Base-by-base conservation (phyloP, 2,329 filamentous ascomycete species). In the Talaromyces verruculosus region DNA sequence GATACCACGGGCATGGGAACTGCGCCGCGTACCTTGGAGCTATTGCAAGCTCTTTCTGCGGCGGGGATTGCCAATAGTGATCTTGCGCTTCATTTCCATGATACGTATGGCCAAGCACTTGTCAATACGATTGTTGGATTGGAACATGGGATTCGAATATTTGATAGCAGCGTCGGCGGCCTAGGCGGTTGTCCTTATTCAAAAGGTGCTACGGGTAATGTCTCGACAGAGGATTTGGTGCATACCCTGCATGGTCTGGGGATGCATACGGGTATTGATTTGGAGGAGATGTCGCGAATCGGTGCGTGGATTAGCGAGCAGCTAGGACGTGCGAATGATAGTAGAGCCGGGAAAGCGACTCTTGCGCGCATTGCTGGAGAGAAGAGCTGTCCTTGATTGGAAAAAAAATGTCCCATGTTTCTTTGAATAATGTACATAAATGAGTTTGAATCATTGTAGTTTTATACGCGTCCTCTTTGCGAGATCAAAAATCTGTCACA, bases 401-500 rank as follows among this genome's bases (percentile, higher is more conserved):
- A 13, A 57, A 39, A 19, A n/a, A 2, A 33, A 8, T 22, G 5
- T n/a, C 3, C 41, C 17, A 43, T 43, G 2, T 13, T 43, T 43
- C 41, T n/a, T 43, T 43, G 3, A n/a, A 25, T 47, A 28, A 25
- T 47, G 39, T 45, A 60, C 37, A 59, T 61, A 17, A 55, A 41
- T 15, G 13, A 11, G 15, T 3, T 25, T 57, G 30, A 25, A 39
- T 15, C 51, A 15, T 37, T 57, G n/a, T 13, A 39, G 19, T 8
- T 47, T 25, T 57, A 19, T 53, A 53, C 25, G 33, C 2, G 1
- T 17, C 11, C 5, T 2, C 33, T 39, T 3, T 1, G 13, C n/a
- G 0, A 43, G 15, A 63, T 81, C 73, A 87, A 68, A 99, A 99
- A 79, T 99, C 95, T 28, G 94, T 98, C 64, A 96, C 93, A 69